These are phyloP conservation scores for Vaccinium macrocarpon DNA, from an alignment of 148 eudicot genomes.

Conservation along the genomic window DNA sequence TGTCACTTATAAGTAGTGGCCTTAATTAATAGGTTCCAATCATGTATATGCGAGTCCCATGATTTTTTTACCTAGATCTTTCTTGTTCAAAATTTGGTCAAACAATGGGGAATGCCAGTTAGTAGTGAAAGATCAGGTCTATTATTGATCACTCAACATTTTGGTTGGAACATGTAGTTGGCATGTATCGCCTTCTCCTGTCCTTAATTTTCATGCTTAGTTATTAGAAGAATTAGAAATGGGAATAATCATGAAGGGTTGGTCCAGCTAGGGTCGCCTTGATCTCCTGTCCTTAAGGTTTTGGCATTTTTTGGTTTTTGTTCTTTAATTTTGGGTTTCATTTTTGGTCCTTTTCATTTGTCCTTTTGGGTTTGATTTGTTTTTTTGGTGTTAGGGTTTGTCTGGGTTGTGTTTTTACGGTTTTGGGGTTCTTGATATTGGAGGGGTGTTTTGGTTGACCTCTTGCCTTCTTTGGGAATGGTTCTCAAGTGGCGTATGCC, in stretches of 20 bases:
- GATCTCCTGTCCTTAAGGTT: no score
- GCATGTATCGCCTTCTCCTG: background rate
- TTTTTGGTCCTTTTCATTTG: no score
- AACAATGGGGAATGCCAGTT: background rate
- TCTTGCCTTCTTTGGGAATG: no score
- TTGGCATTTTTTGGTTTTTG: no score
- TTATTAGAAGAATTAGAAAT: background rate
- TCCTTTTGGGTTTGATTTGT: no score
- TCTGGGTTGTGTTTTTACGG: no score
- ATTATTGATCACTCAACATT: background rate
- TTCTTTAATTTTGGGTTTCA: no score
- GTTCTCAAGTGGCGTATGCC: no score
- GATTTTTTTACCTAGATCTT: background rate
- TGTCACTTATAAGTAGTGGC: background rate
- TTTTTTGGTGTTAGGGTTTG: no score
- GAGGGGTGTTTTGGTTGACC: no score
- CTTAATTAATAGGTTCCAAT: background rate
- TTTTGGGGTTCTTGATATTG: no score
- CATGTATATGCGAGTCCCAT: background rate
- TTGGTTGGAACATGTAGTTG: background rate
- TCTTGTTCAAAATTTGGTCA: background rate
- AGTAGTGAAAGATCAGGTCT: background rate
- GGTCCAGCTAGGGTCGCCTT: background rate
- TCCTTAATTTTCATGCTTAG: background rate
- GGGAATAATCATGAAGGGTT: background rate